These are phyloP conservation scores for Smallanthus sonchifolius DNA, from an alignment of 129 eudicot species.

Conservation along the genomic window DNA sequence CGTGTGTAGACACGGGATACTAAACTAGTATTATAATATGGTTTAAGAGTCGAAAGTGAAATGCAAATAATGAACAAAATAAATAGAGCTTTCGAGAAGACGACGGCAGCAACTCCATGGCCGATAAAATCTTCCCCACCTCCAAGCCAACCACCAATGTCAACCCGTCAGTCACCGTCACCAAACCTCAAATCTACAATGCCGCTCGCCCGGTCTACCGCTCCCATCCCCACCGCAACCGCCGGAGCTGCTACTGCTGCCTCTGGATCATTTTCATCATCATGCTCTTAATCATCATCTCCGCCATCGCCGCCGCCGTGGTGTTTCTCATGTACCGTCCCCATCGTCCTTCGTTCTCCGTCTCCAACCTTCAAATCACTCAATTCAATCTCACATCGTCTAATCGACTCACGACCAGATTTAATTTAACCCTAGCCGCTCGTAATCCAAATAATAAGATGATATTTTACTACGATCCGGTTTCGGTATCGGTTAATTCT, in stretches of 20 bases:
- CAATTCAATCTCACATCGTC: slow-evolving; percentile 29
- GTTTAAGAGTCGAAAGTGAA: no score
- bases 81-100: background rate
- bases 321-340: slow-evolving; percentile 38
- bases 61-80: no score
- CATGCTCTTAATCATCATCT: slow-evolving; percentile 37
- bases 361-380: slow-evolving; percentile 25
- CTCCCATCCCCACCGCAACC: slow-evolving; percentile 47
- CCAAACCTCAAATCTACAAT: slow-evolving; percentile 52
- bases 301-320: slow-evolving; percentile 43
- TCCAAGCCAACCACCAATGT: slow-evolving; percentile 40
- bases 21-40: no score
- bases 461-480: background rate
- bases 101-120: slow-evolving; percentile 27
- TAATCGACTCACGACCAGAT: slow-evolving; percentile 5
- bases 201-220: slow-evolving; percentile 54
- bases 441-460: slow-evolving; percentile 19
- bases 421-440: slow-evolving; percentile 19
- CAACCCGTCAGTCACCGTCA: slow-evolving; percentile 35
- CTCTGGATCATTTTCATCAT: slow-evolving; percentile 50
- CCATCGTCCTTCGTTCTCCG: slow-evolving; percentile 29
- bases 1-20: no score
- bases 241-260: slow-evolving; percentile 50
- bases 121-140: slow-evolving; percentile 49
- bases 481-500: background rate